Base-by-base conservation (phyloP, 371 early-diverging fungal species). In the Lichtheimia ornata region DNA sequence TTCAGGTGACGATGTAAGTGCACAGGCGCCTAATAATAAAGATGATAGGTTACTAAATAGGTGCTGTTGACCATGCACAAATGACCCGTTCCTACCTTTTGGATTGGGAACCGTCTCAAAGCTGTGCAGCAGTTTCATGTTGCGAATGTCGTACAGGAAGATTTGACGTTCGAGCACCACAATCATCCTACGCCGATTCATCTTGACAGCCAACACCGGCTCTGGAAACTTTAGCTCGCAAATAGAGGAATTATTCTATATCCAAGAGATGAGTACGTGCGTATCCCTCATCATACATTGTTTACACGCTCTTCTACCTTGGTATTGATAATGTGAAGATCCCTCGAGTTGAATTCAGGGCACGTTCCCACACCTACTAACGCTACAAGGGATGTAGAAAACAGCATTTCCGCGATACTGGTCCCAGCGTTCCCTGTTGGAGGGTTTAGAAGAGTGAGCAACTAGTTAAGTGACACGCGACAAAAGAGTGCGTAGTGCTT, bases 391-490 rank as follows among this genome's bases (percentile, higher is more conserved):
- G 91, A 91, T 1, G 98, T 97, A 62, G 90, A 92, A 65, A 97
- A 98, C 42, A 98, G 80, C 97, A 98, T 97, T 76, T 96, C 97
- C 5, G 94, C 94, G 51, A 96, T 91, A 22, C 95, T 94, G 17
- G 94, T 91, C 3, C 95, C 95, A 41, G 93, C 92, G 62, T 90
- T 90, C 28, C 82, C 91, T 88, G 62, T 35, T 35, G 28, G 7
- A 28, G 4, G 28, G 4, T 4, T 28, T 4, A 5, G 4, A 28
- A 28, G 28, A 28, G 28, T 28, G 28, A 9, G 5, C 9, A 35
- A 35, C 5, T 6, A 35, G 35, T 5, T 11, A 2, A 9, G 35
- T 35, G 35, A 35, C 35, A 35, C 35, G 35, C 35, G 28, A 28
- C 2, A 9, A 35, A 35, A 9, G 2, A 35, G 35, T 9, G 9